A percentile compares a stretch with the other conserved stretches of the same genome.
Evolutionary conservation across 2,329 filamentous ascomycete species (phyloP).

Genomic region (Monosporascus sp.): DNA sequence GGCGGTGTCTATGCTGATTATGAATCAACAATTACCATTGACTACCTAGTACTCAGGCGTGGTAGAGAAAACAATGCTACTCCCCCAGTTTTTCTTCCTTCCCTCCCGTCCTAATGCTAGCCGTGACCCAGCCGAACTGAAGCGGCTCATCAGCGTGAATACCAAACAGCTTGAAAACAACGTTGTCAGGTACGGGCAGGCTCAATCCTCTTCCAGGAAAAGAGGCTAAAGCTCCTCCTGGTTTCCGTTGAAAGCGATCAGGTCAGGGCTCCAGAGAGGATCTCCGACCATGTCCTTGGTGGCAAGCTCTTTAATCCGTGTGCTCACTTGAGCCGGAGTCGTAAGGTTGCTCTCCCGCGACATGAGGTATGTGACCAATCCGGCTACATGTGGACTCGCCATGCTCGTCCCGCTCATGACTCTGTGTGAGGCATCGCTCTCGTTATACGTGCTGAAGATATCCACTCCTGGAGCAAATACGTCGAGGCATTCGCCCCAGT

Average conservation of each 20-base stretch:
- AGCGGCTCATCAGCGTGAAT: too few species aligned
- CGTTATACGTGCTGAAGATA: conserved; percentile 17
- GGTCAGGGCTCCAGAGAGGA: conserved; percentile 16
- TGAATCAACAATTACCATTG: too few species aligned
- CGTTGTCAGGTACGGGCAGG: not conserved
- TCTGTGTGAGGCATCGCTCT: conserved; percentile 11
- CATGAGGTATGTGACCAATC: conserved; percentile 20
- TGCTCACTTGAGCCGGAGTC: conserved; percentile 8
- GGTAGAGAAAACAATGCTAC: too few species aligned
- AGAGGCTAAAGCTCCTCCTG: conserved; percentile 6
- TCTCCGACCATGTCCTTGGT: conserved; percentile 16
- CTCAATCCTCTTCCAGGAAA: not conserved
- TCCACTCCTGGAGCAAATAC: conserved; percentile 21
- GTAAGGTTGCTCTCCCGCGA: conserved; percentile 15
- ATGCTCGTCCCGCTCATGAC: conserved; percentile 22
- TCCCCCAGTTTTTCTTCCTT: too few species aligned
- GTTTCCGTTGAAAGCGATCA: conserved; percentile 24
- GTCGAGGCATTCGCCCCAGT: conserved; percentile 21
- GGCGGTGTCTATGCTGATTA: too few species aligned
- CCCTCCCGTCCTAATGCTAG: too few species aligned
- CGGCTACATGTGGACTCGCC: conserved; percentile 22
- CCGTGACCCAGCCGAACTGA: too few species aligned
- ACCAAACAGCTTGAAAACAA: not conserved
- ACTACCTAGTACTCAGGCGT: too few species aligned
- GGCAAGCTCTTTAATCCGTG: conserved; percentile 13